Evolutionary conservation across 441 rosid genomes (phyloP).

Genomic region (Populus hybrid): DNA sequence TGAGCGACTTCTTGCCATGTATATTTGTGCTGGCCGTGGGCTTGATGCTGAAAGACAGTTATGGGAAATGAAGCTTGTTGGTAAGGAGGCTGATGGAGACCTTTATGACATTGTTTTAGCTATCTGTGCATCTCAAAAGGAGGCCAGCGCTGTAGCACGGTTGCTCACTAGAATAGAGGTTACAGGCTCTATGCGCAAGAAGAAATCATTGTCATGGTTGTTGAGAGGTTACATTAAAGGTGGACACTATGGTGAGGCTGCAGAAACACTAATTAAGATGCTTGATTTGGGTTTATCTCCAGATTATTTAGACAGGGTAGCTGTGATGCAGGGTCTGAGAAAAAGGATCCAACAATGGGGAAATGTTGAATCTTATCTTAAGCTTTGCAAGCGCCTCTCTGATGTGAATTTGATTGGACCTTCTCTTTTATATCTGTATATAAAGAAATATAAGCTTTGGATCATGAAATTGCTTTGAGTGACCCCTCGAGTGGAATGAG

Average conservation of each 20-base stretch:
- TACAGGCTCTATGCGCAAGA: constrained; percentile 42
- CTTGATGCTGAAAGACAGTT: constrained; percentile 79
- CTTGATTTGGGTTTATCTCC: constrained; percentile 76
- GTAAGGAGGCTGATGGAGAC: constrained; percentile 75
- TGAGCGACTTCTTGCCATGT: constrained; percentile 85
- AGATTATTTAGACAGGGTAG: constrained; percentile 74
- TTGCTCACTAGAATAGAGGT: constrained; percentile 57
- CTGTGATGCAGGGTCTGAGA: constrained; percentile 82
- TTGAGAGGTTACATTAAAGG: constrained; percentile 87
- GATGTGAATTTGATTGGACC: constrained; percentile 73
- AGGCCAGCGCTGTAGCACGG: constrained; percentile 50
- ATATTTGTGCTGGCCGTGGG: constrained; percentile 79
- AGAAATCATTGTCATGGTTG: constrained; percentile 75
- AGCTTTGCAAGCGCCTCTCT: constrained; percentile 60
- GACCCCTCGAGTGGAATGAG: constrained; percentile 9
- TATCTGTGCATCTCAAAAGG: constrained; percentile 81
- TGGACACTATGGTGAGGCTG: constrained; percentile 73
- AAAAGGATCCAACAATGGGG: constrained; percentile 59
- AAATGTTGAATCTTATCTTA: constrained; percentile 54
- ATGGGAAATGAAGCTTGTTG: constrained; percentile 86
- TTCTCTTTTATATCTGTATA: constrained; percentile 65
- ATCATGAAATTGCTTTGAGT: constrained; percentile 65
- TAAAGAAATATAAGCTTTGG: constrained; percentile 75
- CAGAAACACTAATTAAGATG: constrained; percentile 60
- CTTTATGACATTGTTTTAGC: constrained; percentile 82